Evolutionary conservation across 2,329 filamentous ascomycete genomes (phyloP), one percentile per base, ranked within the genome.

Genomic region (Aureobasidium subglaciale): DNA sequence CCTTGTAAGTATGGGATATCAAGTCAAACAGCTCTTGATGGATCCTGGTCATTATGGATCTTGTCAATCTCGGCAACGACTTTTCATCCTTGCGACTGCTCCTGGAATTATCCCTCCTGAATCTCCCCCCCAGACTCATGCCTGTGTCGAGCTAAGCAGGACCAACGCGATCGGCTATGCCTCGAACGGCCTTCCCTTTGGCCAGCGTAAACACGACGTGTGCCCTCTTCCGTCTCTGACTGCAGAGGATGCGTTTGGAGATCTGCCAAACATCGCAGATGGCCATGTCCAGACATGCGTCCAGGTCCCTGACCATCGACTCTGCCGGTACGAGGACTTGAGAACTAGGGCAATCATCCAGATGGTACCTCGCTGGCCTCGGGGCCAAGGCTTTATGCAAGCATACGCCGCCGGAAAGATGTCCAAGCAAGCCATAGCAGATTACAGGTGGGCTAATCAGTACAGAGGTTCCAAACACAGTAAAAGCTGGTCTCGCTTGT

Each of bases 1-100:
- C 1, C 71, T 93, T 0, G 84, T 92, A 0, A 86, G 85, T 0
- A 75, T 93, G 59, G 88, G 88, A 0, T 95, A 93, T 61, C 88
- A 95, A 64, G 74, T 83, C 0, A 80, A 86, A 37, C 78, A 88
- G 34, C 82, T 84, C 56, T 73, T 85, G 0, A 73, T 88, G 18
- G 87, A 90, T 60, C 80, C 87, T 0, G 89, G 85, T 76, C 80
- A 79, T 0, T 82, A 80, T 59, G 86, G 87, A 1, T 82, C 83
- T 2, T 72, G 82, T 0, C 88, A 93, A 64, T 73, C 71, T 3
- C 79, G 89, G 4, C 79, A 77, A 3, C 77, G 89, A 6, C 73
- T 92, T 0, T 90, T 95, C 58, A 75, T 93, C 1, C 74, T 79
- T 2, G 86, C 90, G 59, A 81, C 87, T 1, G 86, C 86, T 0